Evolutionary conservation across 2,329 filamentous ascomycete genomes (phyloP), one percentile per base, ranked within the genome.

Genomic region (Fusarium brachygibbosum): DNA sequence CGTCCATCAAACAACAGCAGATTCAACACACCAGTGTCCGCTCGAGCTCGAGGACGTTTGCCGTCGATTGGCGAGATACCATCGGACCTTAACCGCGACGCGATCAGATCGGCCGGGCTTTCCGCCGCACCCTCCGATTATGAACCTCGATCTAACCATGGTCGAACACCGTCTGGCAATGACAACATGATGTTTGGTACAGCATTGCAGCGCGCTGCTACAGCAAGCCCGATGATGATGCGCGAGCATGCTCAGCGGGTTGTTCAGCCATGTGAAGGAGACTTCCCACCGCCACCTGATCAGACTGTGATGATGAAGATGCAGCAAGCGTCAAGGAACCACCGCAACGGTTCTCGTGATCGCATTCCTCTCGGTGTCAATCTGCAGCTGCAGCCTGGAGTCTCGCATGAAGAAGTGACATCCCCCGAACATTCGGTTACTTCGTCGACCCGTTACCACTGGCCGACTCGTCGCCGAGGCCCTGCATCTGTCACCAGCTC

Each of bases 331-430:
- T 84, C 85, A 9, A 82, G 86, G 21, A 82, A 83, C 41, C 87
- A 85, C 31, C 86, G 91, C 29, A 92, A 91, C 67, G 89, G 90
- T 14, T 93, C 93, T 10, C 88, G 91, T 17, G 91, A 91, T 72
- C 88, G 93, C 23, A 97, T 95, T 66, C 93, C 93, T 3, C 86
- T 89, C 54, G 92, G 91, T 0, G 76, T 88, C 11, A 81, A 84
- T 19, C 82, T 98, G 25, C 88, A 91, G 50, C 85, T 94, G 28
- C 86, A 89, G 40, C 82, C 87, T 4, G 78, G 88, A 48, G 84
- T 86, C 58, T 81, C 83, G 14, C 81, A 84, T 2, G 79, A 86
- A 32, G 85, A 88, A 42, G 82, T 83, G 71, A 88, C 83, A 7
- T 86, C 88, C 25, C 83, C 87, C 3, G 86, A 90, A 67, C 83